Evolutionary conservation across 768 basidiomycete genomes (phyloP), one percentile per base, ranked within the genome.

Genomic region (Floccularia luteovirens): DNA sequence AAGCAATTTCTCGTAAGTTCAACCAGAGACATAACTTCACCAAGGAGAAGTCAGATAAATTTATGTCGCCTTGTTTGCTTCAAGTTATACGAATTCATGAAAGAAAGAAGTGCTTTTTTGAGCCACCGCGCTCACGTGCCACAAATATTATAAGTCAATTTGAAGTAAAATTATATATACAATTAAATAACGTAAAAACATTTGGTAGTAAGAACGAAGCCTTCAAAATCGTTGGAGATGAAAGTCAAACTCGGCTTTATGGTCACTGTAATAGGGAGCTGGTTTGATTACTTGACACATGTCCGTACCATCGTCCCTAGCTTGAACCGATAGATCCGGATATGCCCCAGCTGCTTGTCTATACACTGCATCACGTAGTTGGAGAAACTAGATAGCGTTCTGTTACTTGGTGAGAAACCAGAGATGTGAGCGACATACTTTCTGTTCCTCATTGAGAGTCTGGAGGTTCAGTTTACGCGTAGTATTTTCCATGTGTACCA

Each of bases 1-100:
- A 84, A 87, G 27, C 79, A 74, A 55, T 86, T 86, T 42, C 80
- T 67, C 12, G 85, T 83, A 32, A 89, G 59, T 42, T 75, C 82
- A 25, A 70, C 70, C 27, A 88, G 54, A 25, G 82, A 82, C 84
- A 87, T 86, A 20, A 22, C 35, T 42, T 35, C 12, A 10, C 10
- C n/a, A n/a, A n/a, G n/a, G n/a, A n/a, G n/a, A n/a, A n/a, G n/a
- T n/a, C n/a, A n/a, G n/a, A n/a, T n/a, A n/a, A 30, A 8, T 10
- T 10, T 30, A 30, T 30, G 10, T 30, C 14, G 10, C 10, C 10
- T 10, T 30, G 10, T 30, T 10, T 30, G 10, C 27, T 30, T 30
- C 27, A 14, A 14, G 14, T 10, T 30, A 14, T 10, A 14, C 27
- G 10, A 30, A 14, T 10, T 30, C 27, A 8, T 30, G 10, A 14